Evolutionary conservation across 192 early-diverging fungal species (phyloP), one percentile per base, ranked within the genome.

Genomic region (Umbelopsis sp.): DNA sequence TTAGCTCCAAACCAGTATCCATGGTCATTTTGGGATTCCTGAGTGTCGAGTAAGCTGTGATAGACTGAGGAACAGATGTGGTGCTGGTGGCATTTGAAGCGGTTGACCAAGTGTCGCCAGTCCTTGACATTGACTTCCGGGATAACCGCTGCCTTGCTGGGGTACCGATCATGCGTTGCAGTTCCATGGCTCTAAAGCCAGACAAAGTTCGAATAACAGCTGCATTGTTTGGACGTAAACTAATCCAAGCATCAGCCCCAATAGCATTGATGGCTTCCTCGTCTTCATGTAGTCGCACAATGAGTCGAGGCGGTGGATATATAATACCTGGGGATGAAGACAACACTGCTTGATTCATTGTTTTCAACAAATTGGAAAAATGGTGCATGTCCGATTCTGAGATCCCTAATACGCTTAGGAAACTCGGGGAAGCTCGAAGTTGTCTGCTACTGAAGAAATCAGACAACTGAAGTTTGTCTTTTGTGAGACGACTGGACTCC

Each of bases 261-360:
- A 80, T 70, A 25, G 73, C 66, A 38, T 71, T 32, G 5, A 75
- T 75, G 8, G 68, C 44, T 12, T 66, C 68, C 65, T 91, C 91
- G 38, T 88, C 86, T 26, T 90, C 79, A 26, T 83, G 81, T 73
- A 90, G 81, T 41, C 85, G 74, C 16, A 84, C 75, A 34, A 97
- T 82, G 36, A 94, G 81, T 72, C 91, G 89, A 4, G 95, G 95
- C 32, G 88, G 88, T 22, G 95, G 93, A 71, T 93, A 92, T 45
- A 76, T 75, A 32, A 97, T 90, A 44, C 87, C 84, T 3, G 94
- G 94, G 14, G 94, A 94, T 7, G 87, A 89, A 0, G 94, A 96
- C 14, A 97, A 81, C 47, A 92, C 86, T 7, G 88, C 81, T 16
- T 80, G 78, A 74, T 75, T 90, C 69, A 82, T 84, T 82, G 70